Evolutionary conservation across 371 early-diverging fungal species (phyloP), one percentile per base, ranked within the genome.

Genomic region (Rhizopus stolonifer): DNA sequence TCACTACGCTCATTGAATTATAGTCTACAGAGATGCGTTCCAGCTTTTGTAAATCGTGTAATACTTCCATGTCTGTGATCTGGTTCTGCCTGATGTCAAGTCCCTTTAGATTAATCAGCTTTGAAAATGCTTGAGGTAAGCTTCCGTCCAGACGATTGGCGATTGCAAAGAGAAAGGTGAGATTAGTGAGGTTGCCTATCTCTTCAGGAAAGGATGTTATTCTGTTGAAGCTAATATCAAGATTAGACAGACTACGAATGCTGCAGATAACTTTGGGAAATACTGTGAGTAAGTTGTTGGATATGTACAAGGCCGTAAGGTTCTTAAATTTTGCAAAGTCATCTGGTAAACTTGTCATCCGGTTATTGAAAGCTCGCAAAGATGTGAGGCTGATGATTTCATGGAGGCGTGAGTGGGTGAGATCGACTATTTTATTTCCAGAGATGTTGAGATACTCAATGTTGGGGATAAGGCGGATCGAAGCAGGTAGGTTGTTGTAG

Each of bases 211-310:
- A 72, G 5, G 54, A 69, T 4, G 81, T 57, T 21, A 96, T 90
- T 26, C 88, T 82, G 69, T 94, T 94, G 55, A 90, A 91, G 32
- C 88, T 89, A 44, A 94, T 62, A 64, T 96, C 92, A 15, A 96
- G 79, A 29, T 84, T 79, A 13, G 69, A 70, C 10, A 96, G 70
- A 10, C 80, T 67, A 9, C 60, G 33, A 10, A 93, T 78, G n/a
- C 78, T 51, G 39, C 84, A 83, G 22, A 91, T 66, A 0, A 78
- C 79, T 23, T 52, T 50, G 0, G 94, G 93, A 46, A 95, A 84
- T 21, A 59, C 52, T 1, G 74, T 63, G 46, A 95, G 74, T n/a
- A 79, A 77, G 68, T 95, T 95, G 72, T 91, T 93, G 24, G 90
- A 82, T 22, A 93, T 72, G 62, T 84, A 82, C 4, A 94, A 67